Evolutionary conservation across 192 early-diverging fungal species (phyloP), one percentile per base, ranked within the genome.

Genomic region (Backusella tarrabulga): DNA sequence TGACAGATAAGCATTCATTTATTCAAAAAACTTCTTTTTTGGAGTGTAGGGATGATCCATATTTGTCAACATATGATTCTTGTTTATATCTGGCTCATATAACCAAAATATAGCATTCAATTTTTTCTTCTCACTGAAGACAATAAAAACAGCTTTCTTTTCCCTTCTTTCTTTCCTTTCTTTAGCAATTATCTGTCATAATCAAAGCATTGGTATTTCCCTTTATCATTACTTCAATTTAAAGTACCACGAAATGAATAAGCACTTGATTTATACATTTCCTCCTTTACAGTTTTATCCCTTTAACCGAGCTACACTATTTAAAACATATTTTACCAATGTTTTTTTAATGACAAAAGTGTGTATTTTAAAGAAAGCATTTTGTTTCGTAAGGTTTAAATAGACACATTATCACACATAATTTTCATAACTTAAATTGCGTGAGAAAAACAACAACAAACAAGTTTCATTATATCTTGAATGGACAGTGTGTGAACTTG

Each of bases 371-470:
- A 40, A 40, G 38, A 44, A 44, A 44, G 42, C 42, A 23, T 54
- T 54, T 2, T 54, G 11, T 60, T 60, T 60, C 54, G 54, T 60
- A 60, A 60, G 54, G n/a, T 60, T 60, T 60, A 26, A 60, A 23
- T 60, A 60, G 54, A 60, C 54, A 60, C 54, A 60, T 60, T 60
- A 60, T 60, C 54, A 60, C 21, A 26, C 21, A 60, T 60, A 60
- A 12, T 60, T 60, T 60, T 60, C 54, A 60, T 60, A 60, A 60
- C 54, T 60, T 60, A 60, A 60, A 60, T 26, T 60, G 21, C 54
- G 54, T 60, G 54, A 60, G 54, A 60, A 60, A 60, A 60, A 60
- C 23, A 60, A 60, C 54, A 60, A 60, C 54, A 60, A 60, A 60
- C 54, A 60, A 60, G 54, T 60, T 60, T 60, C 46, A 60, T 60